Percentiles rank a stretch among this genome's conserved stretches.
phyloP scores from a whole-genome alignment of 2,329 filamentous ascomycete genomes.

The Venturiaceae sp. region DNA sequence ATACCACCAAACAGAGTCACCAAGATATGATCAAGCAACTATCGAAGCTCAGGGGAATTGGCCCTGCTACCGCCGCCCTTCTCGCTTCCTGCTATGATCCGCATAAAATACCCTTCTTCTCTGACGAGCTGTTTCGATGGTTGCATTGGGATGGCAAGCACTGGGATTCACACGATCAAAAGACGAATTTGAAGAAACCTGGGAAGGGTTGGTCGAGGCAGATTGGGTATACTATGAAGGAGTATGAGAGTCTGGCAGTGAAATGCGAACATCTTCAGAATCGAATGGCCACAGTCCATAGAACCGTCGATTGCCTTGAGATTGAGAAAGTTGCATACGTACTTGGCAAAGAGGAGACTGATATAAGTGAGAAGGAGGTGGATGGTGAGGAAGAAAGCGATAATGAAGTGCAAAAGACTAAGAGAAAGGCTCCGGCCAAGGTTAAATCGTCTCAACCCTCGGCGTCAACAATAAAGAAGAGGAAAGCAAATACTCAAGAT shows the following conservation, averaged over 20 bases:
- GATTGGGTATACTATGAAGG: conserved; percentile 61
- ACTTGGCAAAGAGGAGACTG: conserved; percentile 4
- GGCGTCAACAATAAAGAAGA: not conserved
- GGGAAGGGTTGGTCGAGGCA: conserved; percentile 36
- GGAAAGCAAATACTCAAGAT: not conserved
- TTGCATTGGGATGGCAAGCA: conserved; percentile 38
- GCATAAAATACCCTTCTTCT: conserved; percentile 59
- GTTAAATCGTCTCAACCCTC: not conserved
- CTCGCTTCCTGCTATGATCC: conserved; percentile 57
- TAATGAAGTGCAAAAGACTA: not conserved
- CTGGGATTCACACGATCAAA: not conserved
- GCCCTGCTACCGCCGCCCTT: conserved; percentile 70
- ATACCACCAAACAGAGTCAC: not conserved
- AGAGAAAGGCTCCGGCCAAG: not conserved
- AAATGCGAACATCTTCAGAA: conserved; percentile 32
- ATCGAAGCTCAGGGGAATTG: conserved; percentile 57
- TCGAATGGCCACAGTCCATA: conserved; percentile 2
- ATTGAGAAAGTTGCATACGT: conserved; percentile 10
- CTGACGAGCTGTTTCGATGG: conserved; percentile 71
- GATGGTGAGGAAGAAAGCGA: not conserved
- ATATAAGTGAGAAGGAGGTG: not conserved
- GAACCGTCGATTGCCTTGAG: not conserved
- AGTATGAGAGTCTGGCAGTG: conserved; percentile 51
- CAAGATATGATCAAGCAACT: conserved; percentile 9
- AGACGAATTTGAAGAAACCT: conserved; percentile 20